These are phyloP conservation scores for Phytophthora sansomeana DNA, from an alignment of 352 stramenopile species.

Conservation along the genomic window DNA sequence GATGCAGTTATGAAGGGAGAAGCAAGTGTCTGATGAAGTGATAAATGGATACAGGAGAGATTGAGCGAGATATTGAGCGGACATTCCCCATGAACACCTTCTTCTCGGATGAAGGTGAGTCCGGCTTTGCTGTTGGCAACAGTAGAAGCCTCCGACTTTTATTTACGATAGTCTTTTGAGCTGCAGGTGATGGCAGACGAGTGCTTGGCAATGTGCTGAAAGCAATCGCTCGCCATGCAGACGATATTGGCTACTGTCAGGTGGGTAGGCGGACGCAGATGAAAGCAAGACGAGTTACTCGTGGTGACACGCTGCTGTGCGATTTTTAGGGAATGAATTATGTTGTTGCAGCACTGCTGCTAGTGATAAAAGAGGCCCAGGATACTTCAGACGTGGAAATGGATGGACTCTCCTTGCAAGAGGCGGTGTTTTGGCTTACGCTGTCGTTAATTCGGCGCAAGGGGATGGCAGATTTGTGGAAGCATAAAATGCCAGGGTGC, in stretches of 20 bases:
- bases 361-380: slow-evolving; percentile 48
- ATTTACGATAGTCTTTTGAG: slow-evolving; percentile 4
- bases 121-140: not conserved
- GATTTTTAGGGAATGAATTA: slow-evolving; percentile 84
- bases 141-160: too few relatives aligned
- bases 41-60: slow-evolving; percentile 54
- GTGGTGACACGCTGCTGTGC: slow-evolving; percentile 3
- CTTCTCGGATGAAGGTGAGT: slow-evolving; percentile 51
- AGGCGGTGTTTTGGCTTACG: slow-evolving; percentile 70
- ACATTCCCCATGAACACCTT: slow-evolving; percentile 72
- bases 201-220: slow-evolving; percentile 83
- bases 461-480: slow-evolving; percentile 76
- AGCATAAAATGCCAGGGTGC: slow-evolving; percentile 80
- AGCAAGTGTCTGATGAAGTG: slow-evolving; percentile 12
- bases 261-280: slow-evolving; percentile 24
- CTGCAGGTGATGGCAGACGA: slow-evolving; percentile 56
- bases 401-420: slow-evolving; percentile 44
- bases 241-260: slow-evolving; percentile 84
- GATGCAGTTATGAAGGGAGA: slow-evolving; percentile 34
- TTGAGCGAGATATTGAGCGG: slow-evolving; percentile 72
- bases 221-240: slow-evolving; percentile 52
- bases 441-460: slow-evolving; percentile 60
- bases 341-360: slow-evolving; percentile 67
- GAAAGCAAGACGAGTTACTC: not conserved
- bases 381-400: slow-evolving; percentile 11